A percentile compares a stretch with the other conserved stretches of the same genome.
Evolutionary conservation across 768 basidiomycete species (phyloP).

Genomic region (Rhizopogon vinicolor): DNA sequence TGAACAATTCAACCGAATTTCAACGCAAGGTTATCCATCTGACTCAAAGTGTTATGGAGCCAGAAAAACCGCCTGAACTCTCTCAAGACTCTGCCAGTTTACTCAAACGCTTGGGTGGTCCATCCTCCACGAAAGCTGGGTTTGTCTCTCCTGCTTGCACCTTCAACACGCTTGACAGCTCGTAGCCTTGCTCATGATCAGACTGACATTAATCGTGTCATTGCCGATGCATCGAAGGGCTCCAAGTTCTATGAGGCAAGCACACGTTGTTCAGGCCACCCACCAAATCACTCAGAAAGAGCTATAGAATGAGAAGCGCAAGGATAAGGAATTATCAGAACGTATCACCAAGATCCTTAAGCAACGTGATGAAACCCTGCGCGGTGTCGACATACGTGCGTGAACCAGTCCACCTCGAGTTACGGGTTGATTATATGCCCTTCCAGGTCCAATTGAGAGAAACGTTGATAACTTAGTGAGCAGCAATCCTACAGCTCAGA

Average conservation of each 20-base stretch:
- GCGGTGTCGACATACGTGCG: constrained; percentile 54
- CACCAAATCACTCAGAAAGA: constrained; percentile 2
- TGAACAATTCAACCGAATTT: too few species aligned
- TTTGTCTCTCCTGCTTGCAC: constrained; percentile 28
- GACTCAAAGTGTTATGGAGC: constrained; percentile 3
- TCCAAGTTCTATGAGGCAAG: constrained; percentile 87
- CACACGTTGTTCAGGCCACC: background rate
- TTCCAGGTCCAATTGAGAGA: constrained; percentile 54
- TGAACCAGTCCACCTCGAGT: constrained; percentile 13
- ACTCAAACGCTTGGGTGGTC: constrained; percentile 78
- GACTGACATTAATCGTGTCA: constrained; percentile 81
- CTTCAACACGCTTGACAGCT: constrained; percentile 6
- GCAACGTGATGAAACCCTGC: constrained; percentile 53
- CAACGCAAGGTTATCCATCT: too few species aligned
- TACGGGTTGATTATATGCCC: constrained; percentile 6
- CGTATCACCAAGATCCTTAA: constrained; percentile 69
- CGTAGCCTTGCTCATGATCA: constrained; percentile 69
- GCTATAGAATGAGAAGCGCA: constrained; percentile 79
- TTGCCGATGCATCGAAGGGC: constrained; percentile 88
- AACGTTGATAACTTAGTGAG: constrained; percentile 69
- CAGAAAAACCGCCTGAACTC: constrained; percentile 20
- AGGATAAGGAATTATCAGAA: constrained; percentile 79
- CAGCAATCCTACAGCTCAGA: background rate
- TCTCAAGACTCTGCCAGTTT: constrained; percentile 70
- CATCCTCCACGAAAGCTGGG: constrained; percentile 89